Base-by-base conservation (phyloP, 768 basidiomycete genomes). In the Steccherinum ochraceum region DNA sequence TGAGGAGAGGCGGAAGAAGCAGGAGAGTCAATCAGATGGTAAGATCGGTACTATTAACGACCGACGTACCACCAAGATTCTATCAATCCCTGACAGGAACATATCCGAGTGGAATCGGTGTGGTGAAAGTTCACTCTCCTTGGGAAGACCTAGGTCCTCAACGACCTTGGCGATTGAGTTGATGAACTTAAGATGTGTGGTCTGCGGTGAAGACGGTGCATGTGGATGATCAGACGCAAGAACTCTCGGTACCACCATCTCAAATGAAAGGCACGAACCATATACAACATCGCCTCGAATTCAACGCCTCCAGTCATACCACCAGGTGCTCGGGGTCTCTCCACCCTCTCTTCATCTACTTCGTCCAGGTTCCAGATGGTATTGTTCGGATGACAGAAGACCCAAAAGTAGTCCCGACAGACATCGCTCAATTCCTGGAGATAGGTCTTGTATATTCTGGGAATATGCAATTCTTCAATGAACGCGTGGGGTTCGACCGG, bases 281-380 rank as follows among this genome's bases (percentile, higher is more conserved):
- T 82, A 67, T 97, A 98, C 13, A 79, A 78, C 84, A 97, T 95
- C 3, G 95, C 95, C 69, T 99, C 96, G 62, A 86, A 94, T 63
- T 99, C 96, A 12, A 99, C 96, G 4, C 96, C 96, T 4, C 95
- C 96, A 0, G 96, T 97, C 84, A 98, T 97, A 13, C 96, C 95
- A 4, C 93, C 92, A 2, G 96, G 96, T 12, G 96, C 95, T 51
- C 88, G 77, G 12, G 93, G 93, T 61, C 84, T 88, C 68, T 96
- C 94, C 3, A 92, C 91, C 53, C 80, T 79, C 2, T 71, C 78
- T 62, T 92, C 86, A 63, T 97, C 91, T 2, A 89, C 86, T 58
- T 95, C 87, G 5, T 75, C 66, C 18, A 96, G 69, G 18, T 83
- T 74, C 95, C 95, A 97, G 46, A 98, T 83, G 0, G 84, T 83